Conservation (phyloP, 495 filamentous ascomycete genomes). For the Pseudomonodictys pantanalensis region DNA sequence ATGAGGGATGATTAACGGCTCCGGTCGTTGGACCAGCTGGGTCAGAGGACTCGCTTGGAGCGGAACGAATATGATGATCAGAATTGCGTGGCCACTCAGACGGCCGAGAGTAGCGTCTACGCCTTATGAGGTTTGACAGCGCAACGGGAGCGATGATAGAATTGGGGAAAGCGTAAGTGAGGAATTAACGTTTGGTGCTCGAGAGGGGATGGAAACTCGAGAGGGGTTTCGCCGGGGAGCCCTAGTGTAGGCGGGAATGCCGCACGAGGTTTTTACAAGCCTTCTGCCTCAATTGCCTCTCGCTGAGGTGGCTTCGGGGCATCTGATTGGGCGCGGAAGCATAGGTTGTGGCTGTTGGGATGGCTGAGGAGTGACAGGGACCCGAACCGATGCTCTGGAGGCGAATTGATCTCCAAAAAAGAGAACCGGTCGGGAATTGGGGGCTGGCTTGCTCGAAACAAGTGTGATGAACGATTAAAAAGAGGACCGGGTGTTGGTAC, state of each 20-base stretch:
- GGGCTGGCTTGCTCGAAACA: slow-evolving; percentile 5
- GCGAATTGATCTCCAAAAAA: slow-evolving; percentile 30
- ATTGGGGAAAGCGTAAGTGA: slow-evolving; percentile 16
- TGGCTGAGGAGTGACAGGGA: slow-evolving; percentile 5
- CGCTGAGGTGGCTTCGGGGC: not conserved
- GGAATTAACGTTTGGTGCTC: slow-evolving; percentile 1
- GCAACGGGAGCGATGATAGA: slow-evolving; percentile 15
- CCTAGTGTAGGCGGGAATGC: slow-evolving; percentile 18
- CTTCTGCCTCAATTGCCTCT: slow-evolving; percentile 36
- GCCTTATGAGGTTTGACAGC: slow-evolving; percentile 22
- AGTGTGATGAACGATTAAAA: not conserved
- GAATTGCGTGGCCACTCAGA: slow-evolving; percentile 26
- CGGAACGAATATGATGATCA: slow-evolving; percentile 29
- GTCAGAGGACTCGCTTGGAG: slow-evolving; percentile 30
- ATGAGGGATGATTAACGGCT: slow-evolving; percentile 27
- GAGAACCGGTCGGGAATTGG: not conserved
- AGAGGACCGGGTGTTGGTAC: not conserved
- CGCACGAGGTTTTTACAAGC: slow-evolving; percentile 18
- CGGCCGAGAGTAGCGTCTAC: slow-evolving; percentile 9
- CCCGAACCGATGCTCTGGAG: slow-evolving; percentile 17
- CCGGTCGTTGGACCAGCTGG: slow-evolving; percentile 8
- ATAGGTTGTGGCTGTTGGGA: slow-evolving; percentile 16
- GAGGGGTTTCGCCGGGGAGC: slow-evolving; percentile 2
- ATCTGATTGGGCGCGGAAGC: slow-evolving; percentile 22
- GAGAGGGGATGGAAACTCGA: slow-evolving; percentile 14